A percentile compares a stretch with the other conserved stretches of the same genome.
phyloP scores from a whole-genome alignment of 257 asterid genomes.

The Eucommia ulmoides region DNA sequence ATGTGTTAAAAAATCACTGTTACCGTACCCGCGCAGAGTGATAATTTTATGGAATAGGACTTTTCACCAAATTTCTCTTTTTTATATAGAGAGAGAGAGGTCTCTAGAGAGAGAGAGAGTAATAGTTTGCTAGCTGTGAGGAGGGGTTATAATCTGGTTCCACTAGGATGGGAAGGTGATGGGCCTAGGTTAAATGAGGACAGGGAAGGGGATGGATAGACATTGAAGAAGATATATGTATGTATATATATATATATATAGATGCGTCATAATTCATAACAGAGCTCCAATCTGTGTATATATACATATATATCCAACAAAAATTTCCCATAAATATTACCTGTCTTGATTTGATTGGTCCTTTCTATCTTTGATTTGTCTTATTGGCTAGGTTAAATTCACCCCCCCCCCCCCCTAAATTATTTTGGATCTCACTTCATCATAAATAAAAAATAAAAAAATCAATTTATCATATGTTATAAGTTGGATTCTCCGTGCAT shows the following conservation, averaged over 20 bases:
- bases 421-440: too few relatives aligned
- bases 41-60: too few relatives aligned
- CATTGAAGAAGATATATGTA: too few relatives aligned
- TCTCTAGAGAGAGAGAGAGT: not conserved
- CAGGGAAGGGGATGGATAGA: slow-evolving; percentile 7
- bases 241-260: too few relatives aligned
- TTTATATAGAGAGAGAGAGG: not conserved
- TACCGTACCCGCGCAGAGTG: too few relatives aligned
- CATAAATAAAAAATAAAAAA: too few relatives aligned
- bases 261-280: too few relatives aligned
- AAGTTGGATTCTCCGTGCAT: too few relatives aligned
- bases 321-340: slow-evolving; percentile 7
- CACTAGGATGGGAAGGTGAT: slow-evolving; percentile 44
- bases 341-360: slow-evolving; percentile 7
- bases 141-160: slow-evolving; percentile 2
- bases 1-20: too few relatives aligned
- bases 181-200: slow-evolving; percentile 41
- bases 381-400: slow-evolving; percentile 7
- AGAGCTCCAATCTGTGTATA: too few relatives aligned
- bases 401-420: not conserved
- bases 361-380: not conserved
- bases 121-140: not conserved
- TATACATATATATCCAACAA: slow-evolving; percentile 7
- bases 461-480: too few relatives aligned
- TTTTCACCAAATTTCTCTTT: too few relatives aligned